These are phyloP conservation scores for Salix koriyanagi DNA, from an alignment of 345 rosid genomes.

Conservation along the genomic window DNA sequence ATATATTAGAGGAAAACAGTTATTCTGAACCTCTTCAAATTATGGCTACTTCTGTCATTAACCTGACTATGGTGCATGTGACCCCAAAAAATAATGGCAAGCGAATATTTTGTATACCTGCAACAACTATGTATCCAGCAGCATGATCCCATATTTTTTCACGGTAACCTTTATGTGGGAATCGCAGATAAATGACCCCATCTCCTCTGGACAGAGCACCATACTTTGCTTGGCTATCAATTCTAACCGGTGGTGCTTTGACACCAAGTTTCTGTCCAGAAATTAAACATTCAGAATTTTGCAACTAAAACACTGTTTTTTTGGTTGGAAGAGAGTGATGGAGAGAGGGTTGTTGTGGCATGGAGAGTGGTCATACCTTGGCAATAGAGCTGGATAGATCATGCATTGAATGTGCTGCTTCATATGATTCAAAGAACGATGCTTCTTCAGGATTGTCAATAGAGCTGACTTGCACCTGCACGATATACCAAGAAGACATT, in stretches of 20 bases:
- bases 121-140: constrained; percentile 83
- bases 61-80: not conserved
- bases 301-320: not conserved
- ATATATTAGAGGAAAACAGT: not conserved
- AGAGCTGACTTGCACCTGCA: constrained; percentile 69
- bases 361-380: constrained; percentile 30
- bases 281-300: not conserved
- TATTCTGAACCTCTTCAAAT: not conserved
- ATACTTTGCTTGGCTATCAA: constrained; percentile 94
- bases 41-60: not conserved
- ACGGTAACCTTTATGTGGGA: constrained; percentile 80
- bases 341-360: not conserved
- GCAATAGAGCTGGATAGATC: constrained; percentile 75
- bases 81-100: not conserved
- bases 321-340: not conserved
- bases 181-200: constrained; percentile 81
- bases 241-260: constrained; percentile 83
- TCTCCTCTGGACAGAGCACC: constrained; percentile 93
- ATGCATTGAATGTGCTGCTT: constrained; percentile 76
- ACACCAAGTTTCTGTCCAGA: constrained; percentile 79
- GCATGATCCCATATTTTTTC: constrained; percentile 99
- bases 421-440: constrained; percentile 85
- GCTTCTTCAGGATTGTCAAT: constrained; percentile 82
- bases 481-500: not conserved
- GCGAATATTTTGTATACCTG: constrained; percentile 44